Evolutionary conservation across 2,329 filamentous ascomycete genomes (phyloP), one percentile per base, ranked within the genome.

Genomic region (Microsporum ferrugineum): DNA sequence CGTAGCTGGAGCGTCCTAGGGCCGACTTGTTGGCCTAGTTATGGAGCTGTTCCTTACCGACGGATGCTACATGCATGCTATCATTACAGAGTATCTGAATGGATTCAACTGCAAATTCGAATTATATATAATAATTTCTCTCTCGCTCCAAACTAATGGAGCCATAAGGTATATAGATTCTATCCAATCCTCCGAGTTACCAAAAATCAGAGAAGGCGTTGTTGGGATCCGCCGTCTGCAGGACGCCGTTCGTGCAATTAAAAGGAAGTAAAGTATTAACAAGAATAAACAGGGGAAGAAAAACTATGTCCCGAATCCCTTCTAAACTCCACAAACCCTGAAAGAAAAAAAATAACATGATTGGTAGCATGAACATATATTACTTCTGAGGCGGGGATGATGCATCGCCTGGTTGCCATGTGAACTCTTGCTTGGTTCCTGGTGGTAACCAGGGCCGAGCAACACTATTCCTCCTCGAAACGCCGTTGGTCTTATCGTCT

Each of bases 361-460:
- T 53, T 33, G 49, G 49, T 34, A 53, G 49, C 49, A 14, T 53
- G 49, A 53, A 12, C 27, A 33, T 53, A 60, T 51, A 47, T 51
- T 47, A 36, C 14, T 47, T 47, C 43, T 60, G 45, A 36, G 64
- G 68, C 60, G 66, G 63, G 61, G 62, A 64, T 38, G 66, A 60
- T 51, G 67, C 66, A 67, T 83, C 81, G 60, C 72, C 75, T 31
- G 71, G 71, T 65, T 78, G 79, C 91, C 91, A 96, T 1, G 89
- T 95, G 58, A 90, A 88, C 71, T 95, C 88, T 72, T 92, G 88
- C 70, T 84, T 91, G 1, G 89, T 95, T 5, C 90, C 89, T 0
- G 87, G 86, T 17, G 88, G 82, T 62, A 95, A 76, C 84, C 88
- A 92, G 29, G 73, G 72, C 41, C 70, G 69, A 53, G 73, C 70